A percentile compares a stretch with the other conserved stretches of the same genome.
Conservation (phyloP, 768 basidiomycete species). For the Leccinum aurantiacum region DNA sequence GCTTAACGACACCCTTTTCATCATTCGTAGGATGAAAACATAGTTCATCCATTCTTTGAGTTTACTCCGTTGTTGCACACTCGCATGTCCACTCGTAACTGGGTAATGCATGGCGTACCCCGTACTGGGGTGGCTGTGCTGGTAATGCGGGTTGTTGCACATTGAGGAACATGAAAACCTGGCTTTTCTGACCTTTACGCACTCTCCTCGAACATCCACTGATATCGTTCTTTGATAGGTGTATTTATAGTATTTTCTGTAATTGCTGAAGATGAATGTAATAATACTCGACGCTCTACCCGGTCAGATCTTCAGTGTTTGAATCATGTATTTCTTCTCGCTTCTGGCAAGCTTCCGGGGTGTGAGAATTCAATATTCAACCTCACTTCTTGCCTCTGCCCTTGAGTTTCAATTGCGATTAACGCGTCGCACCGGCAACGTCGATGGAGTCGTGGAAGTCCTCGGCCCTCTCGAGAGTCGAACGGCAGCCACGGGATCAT, state of each 20-base stretch:
- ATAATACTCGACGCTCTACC: background rate
- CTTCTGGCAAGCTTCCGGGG: no score
- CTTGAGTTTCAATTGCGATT: no score
- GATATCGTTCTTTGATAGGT: constrained; percentile 12
- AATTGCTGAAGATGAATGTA: background rate
- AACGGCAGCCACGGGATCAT: no score
- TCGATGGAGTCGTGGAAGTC: no score
- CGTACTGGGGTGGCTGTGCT: constrained; percentile 52
- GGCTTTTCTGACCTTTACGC: constrained; percentile 58
- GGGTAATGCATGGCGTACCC: constrained; percentile 36
- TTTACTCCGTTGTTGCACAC: constrained; percentile 37
- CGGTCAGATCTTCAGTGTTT: no score
- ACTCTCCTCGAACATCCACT: background rate
- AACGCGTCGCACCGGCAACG: no score
- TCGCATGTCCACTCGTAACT: constrained; percentile 36
- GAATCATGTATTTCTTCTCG: no score
- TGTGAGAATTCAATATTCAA: no score
- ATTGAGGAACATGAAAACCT: constrained; percentile 54
- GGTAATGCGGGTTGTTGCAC: constrained; percentile 34
- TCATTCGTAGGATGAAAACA: constrained; percentile 54
- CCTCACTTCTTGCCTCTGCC: no score
- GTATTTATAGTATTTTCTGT: background rate
- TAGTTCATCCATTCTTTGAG: constrained; percentile 90
- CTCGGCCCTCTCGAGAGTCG: no score
- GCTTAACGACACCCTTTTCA: background rate